Evolutionary conservation across 257 asterid genomes (phyloP), one percentile per base, ranked within the genome.

Genomic region (Solanum tarijense): DNA sequence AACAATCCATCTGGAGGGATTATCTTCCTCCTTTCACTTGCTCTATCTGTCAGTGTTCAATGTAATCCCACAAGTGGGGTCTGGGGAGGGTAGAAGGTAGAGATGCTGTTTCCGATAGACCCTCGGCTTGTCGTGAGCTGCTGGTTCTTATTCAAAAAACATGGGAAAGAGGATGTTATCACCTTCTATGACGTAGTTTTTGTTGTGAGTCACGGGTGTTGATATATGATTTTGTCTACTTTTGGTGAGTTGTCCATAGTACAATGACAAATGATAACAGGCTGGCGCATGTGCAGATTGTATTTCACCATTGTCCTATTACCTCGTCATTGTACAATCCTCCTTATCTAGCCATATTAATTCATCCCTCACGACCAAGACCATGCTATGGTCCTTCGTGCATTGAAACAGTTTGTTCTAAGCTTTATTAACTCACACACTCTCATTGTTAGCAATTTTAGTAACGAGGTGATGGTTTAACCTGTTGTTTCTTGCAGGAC

Each of bases 401-500:
- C 66, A 5, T 29, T 29, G 39, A 48, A 43, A 27, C 66, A 81
- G 66, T 43, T 14, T 46, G 66, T 79, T 78, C 36, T 9, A 29
- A 79, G 35, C 23, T 10, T 52, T 69, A 16, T 23, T 43, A 12
- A 12, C 48, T 32, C 9, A 3, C 2, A 58, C 87, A 20, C 65
- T 58, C 39, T 81, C 69, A 3, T 86, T 36, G 68, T 55, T 14
- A 21, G 41, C n/a, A 75, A 38, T 36, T 36, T 83, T 66, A 29
- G 62, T 78, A 78, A 82, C 39, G 0, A 43, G 85, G 65, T 43
- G 85, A 41, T 41, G 25, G 36, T 55, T 4, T 83, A 87, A 71
- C 18, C 11, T 74, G 34, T 66, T 72, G 7, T 75, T 72, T 16
- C 55, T 89, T 91, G 89, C 94, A 97, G 99, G 99, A 87, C 99